These are phyloP conservation scores for Ceratopteris richardii DNA, from an alignment of 75 land plant species.

Conservation along the genomic window DNA sequence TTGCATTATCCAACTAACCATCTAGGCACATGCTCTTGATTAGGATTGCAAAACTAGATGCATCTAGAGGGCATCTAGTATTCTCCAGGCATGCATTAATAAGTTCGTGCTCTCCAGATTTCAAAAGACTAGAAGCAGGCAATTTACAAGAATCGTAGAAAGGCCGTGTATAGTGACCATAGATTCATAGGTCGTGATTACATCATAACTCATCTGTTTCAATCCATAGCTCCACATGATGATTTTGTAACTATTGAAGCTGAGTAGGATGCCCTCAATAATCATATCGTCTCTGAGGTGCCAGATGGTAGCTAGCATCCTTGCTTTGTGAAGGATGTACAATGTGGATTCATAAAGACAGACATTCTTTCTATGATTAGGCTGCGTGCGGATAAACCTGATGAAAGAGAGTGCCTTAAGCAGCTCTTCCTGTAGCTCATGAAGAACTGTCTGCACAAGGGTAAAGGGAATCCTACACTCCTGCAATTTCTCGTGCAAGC, in stretches of 20 bases:
- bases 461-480: background rate
- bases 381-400: background rate
- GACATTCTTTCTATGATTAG: background rate
- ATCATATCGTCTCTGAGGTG: slow-evolving; percentile 1
- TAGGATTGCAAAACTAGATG: background rate
- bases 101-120: background rate
- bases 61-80: background rate
- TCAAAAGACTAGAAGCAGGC: background rate
- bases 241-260: background rate
- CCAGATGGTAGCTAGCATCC: background rate
- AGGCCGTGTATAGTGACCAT: background rate
- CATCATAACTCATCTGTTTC: background rate
- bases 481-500: background rate
- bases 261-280: background rate
- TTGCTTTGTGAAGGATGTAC: background rate
- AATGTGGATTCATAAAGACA: background rate
- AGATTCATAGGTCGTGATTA: background rate
- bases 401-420: slow-evolving; percentile 1
- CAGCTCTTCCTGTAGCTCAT: background rate
- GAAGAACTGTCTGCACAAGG: background rate
- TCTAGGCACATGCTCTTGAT: slow-evolving; percentile 1
- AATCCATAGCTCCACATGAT: slow-evolving; percentile 4
- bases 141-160: background rate
- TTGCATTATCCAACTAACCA: background rate
- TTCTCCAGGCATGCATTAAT: background rate